Conservation (phyloP, 306 rosid genomes). For the Vicia sativa region DNA sequence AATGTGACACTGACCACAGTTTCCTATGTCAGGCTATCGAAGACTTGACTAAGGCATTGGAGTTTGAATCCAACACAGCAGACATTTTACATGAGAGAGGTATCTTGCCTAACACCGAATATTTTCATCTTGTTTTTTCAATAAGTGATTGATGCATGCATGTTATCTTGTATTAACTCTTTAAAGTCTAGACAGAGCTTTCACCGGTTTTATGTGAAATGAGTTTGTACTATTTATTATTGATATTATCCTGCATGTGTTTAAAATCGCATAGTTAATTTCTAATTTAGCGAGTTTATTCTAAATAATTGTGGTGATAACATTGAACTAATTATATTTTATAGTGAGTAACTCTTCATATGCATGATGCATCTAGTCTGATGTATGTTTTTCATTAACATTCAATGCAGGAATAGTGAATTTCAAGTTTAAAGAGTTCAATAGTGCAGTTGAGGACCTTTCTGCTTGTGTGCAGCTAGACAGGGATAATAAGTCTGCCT, state of each 20-base stretch:
- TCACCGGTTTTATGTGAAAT: constrained; percentile 26
- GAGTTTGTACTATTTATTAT: constrained; percentile 16
- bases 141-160: constrained; percentile 14
- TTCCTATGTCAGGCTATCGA: constrained; percentile 68
- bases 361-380: constrained; percentile 28
- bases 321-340: constrained; percentile 1
- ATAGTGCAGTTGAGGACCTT: constrained; percentile 73
- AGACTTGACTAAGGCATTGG: constrained; percentile 81
- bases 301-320: constrained; percentile 28
- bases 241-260: constrained; percentile 6
- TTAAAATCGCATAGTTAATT: constrained; percentile 5
- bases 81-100: constrained; percentile 94
- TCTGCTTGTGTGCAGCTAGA: constrained; percentile 75
- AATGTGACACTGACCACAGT: constrained; percentile 24
- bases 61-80: constrained; percentile 78
- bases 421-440: constrained; percentile 84
- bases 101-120: constrained; percentile 42
- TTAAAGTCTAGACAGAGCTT: constrained; percentile 24
- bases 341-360: constrained; percentile 13
- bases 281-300: constrained; percentile 21
- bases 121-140: constrained; percentile 24
- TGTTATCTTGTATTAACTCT: constrained; percentile 26
- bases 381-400: constrained; percentile 19
- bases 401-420: constrained; percentile 70
- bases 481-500: constrained; percentile 73